phyloP scores from a whole-genome alignment of 805 yeast genomes.

The Myxozyma nipponensis region DNA sequence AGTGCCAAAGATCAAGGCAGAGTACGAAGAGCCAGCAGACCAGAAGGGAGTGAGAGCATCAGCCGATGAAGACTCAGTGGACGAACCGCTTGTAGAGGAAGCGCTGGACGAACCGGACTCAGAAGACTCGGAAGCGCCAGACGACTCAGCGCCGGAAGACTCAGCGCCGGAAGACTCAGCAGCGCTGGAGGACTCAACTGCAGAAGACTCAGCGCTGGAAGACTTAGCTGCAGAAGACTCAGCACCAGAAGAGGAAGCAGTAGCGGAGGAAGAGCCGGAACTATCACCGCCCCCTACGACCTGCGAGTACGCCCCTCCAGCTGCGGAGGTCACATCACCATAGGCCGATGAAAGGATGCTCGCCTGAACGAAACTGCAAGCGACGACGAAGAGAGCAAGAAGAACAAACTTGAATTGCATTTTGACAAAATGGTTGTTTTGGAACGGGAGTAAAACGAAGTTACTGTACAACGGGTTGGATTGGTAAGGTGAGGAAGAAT shows the following conservation, averaged over 20 bases:
- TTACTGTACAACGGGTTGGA: no score
- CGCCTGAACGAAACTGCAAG: background rate
- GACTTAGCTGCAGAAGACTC: background rate
- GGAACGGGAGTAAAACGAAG: no score
- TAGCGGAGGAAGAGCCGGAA: background rate
- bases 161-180: background rate
- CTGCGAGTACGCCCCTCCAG: background rate
- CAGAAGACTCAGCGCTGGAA: background rate
- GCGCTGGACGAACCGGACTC: background rate
- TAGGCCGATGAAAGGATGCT: background rate
- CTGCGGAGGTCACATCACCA: background rate
- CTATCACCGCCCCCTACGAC: background rate
- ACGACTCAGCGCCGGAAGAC: background rate
- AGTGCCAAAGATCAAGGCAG: background rate
- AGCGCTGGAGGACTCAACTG: background rate
- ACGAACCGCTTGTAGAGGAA: background rate
- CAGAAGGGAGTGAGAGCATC: background rate
- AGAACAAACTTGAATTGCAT: background rate
- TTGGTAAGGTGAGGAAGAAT: no score
- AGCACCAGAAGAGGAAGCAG: background rate
- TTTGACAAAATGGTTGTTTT: no score
- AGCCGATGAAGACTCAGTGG: conserved; percentile 1
- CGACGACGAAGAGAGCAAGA: background rate
- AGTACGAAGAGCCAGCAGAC: conserved; percentile 1
- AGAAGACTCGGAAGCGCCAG: background rate